phyloP scores from a whole-genome alignment of 768 basidiomycete species.

The Russula earlei region DNA sequence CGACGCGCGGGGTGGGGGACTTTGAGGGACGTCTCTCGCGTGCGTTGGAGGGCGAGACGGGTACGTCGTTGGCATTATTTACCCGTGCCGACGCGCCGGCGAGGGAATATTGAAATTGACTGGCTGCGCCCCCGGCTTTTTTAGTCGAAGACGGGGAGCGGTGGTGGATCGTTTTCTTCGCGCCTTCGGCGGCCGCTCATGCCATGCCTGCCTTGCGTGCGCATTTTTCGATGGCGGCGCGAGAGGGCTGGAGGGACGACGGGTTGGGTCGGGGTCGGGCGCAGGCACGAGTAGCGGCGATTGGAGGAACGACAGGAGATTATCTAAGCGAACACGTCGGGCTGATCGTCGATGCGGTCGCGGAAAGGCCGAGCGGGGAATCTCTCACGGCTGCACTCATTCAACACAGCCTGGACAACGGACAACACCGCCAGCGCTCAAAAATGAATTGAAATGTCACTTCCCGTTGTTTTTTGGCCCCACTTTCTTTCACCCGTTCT shows the following conservation, averaged over 20 bases:
- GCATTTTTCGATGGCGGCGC: slow-evolving; percentile 33
- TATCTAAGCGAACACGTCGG: slow-evolving; percentile 39
- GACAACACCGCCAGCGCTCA: no score
- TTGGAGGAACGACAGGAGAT: slow-evolving; percentile 56
- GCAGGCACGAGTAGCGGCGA: slow-evolving; percentile 54
- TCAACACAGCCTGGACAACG: background rate
- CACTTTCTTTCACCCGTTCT: no score
- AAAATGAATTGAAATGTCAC: no score
- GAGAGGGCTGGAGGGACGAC: background rate
- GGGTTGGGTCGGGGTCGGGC: slow-evolving; percentile 5
- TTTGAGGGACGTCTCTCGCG: slow-evolving; percentile 38
- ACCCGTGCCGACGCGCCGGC: background rate
- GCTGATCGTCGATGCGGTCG: slow-evolving; percentile 44
- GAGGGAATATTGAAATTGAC: background rate
- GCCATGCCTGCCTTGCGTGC: slow-evolving; percentile 41
- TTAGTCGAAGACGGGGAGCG: background rate
- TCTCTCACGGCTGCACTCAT: slow-evolving; percentile 31
- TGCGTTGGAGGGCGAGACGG: background rate
- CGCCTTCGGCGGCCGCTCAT: slow-evolving; percentile 59
- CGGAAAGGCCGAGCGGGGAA: slow-evolving; percentile 49
- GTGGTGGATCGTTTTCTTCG: slow-evolving; percentile 73
- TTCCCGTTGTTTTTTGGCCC: no score
- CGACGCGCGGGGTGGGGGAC: slow-evolving; percentile 46
- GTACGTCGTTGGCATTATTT: background rate
- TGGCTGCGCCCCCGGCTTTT: no score